Evolutionary conservation across 352 stramenopile species (phyloP).

Genomic region (Phytopythium litorale): DNA sequence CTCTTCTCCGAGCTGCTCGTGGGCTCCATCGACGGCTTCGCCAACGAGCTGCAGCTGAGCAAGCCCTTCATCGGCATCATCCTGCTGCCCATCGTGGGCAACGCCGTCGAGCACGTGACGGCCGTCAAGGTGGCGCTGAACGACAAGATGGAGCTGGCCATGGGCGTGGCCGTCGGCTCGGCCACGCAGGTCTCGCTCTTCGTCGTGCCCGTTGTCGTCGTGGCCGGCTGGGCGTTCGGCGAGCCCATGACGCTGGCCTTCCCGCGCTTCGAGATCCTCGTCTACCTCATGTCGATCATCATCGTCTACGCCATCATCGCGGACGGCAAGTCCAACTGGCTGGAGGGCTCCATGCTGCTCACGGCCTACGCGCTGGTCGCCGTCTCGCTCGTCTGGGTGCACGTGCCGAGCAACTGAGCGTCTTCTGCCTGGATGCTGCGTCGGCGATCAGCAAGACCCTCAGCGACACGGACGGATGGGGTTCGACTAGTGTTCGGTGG

Average conservation of each 20-base stretch:
- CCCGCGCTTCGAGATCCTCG: slow-evolving; percentile 94
- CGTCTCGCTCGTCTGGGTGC: slow-evolving; percentile 76
- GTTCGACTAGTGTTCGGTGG: too few species aligned
- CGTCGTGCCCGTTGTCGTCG: slow-evolving; percentile 93
- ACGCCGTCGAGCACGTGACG: slow-evolving; percentile 98
- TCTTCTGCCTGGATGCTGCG: too few species aligned
- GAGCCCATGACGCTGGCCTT: slow-evolving; percentile 96
- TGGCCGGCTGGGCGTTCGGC: slow-evolving; percentile 93
- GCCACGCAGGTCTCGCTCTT: slow-evolving; percentile 97
- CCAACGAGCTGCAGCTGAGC: slow-evolving; percentile 54
- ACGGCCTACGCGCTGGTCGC: slow-evolving; percentile 89
- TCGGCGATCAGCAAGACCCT: too few species aligned
- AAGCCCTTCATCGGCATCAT: slow-evolving; percentile 94
- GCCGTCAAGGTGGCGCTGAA: slow-evolving; percentile 96
- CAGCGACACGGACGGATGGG: too few species aligned
- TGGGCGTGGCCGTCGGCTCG: slow-evolving; percentile 97
- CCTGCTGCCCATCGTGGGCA: slow-evolving; percentile 96
- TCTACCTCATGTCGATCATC: slow-evolving; percentile 95
- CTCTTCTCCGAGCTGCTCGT: slow-evolving; percentile 95
- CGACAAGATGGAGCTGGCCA: slow-evolving; percentile 98
- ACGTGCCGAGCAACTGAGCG: slow-evolving; percentile 36
- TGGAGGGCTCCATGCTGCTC: slow-evolving; percentile 90
- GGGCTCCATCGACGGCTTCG: slow-evolving; percentile 76
- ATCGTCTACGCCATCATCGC: slow-evolving; percentile 93
- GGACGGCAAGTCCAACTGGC: slow-evolving; percentile 91